phyloP scores from a whole-genome alignment of 192 early-diverging fungal genomes.

The Rhizophlyctis rosea region DNA sequence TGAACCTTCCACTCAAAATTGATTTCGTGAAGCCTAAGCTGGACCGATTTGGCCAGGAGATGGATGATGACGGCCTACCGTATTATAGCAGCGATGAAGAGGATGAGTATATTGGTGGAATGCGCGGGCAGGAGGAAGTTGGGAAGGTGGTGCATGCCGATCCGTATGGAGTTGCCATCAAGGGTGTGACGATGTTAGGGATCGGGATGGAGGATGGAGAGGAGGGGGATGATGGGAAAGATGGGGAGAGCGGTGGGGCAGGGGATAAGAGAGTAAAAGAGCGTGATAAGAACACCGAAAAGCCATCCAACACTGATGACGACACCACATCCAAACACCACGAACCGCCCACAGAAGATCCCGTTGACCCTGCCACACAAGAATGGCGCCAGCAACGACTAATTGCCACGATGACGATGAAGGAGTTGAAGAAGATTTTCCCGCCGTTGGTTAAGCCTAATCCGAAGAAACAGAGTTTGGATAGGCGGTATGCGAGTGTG shows the following conservation, averaged over 20 bases:
- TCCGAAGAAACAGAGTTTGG: neutral
- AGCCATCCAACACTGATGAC: neutral
- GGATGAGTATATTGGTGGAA: neutral
- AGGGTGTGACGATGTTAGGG: neutral
- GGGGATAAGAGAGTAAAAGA: neutral
- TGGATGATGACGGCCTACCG: constrained; percentile 7
- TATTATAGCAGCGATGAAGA: neutral
- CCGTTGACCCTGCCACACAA: constrained; percentile 9
- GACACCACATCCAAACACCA: neutral
- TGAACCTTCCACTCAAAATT: constrained; percentile 17
- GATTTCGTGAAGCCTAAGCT: constrained; percentile 16
- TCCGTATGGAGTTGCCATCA: neutral
- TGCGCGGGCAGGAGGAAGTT: neutral
- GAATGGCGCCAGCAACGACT: constrained; percentile 35
- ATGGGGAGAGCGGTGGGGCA: constrained; percentile 1
- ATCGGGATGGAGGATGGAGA: no score
- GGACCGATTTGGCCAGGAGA: neutral
- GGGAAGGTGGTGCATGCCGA: neutral
- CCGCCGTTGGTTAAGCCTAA: constrained; percentile 35
- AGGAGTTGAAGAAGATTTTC: constrained; percentile 37
- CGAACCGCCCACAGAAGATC: neutral
- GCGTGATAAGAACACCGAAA: neutral
- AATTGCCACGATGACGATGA: constrained; percentile 36
- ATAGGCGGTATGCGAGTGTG: no score
- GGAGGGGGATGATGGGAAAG: neutral